phyloP scores from a whole-genome alignment of 495 filamentous ascomycete species.

The Penicillium cinerascens region DNA sequence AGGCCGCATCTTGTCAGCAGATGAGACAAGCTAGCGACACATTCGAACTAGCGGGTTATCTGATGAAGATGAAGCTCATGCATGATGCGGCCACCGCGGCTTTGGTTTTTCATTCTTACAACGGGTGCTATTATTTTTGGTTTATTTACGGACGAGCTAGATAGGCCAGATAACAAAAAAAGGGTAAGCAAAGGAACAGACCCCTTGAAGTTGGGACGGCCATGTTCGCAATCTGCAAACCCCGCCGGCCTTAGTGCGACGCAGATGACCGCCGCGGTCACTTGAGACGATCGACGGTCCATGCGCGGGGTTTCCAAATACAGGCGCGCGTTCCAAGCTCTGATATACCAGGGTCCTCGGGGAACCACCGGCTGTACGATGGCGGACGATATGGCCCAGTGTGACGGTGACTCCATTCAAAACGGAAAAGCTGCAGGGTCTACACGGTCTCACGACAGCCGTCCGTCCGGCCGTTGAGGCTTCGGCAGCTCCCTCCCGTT shows the following conservation, averaged over 20 bases:
- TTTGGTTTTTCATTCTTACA: not conserved
- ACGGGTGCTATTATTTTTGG: not conserved
- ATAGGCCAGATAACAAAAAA: not conserved
- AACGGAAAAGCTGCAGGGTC: conserved; percentile 5
- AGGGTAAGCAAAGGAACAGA: not conserved
- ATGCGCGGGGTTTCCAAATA: conserved; percentile 27
- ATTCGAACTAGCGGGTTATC: conserved; percentile 13
- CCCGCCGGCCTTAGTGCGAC: conserved; percentile 13
- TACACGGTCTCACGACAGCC: conserved; percentile 23
- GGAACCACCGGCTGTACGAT: conserved; percentile 19
- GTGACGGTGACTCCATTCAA: conserved; percentile 20
- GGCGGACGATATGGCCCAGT: conserved; percentile 13
- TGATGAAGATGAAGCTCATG: conserved; percentile 10
- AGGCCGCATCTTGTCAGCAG: conserved; percentile 23
- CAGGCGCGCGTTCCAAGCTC: conserved; percentile 12
- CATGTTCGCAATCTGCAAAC: conserved; percentile 20
- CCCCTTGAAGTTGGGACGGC: conserved; percentile 10
- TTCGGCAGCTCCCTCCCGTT: conserved; percentile 11
- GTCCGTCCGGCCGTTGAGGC: conserved; percentile 18
- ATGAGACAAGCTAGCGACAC: conserved; percentile 9
- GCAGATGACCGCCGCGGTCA: conserved; percentile 43
- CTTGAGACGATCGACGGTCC: conserved; percentile 40
- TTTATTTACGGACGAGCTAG: not conserved
- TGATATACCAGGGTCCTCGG: conserved; percentile 4
- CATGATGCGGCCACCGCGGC: not conserved